Evolutionary conservation across 1,284 basidiomycete genomes (phyloP).

Genomic region (Naganishia liquefaciens): DNA sequence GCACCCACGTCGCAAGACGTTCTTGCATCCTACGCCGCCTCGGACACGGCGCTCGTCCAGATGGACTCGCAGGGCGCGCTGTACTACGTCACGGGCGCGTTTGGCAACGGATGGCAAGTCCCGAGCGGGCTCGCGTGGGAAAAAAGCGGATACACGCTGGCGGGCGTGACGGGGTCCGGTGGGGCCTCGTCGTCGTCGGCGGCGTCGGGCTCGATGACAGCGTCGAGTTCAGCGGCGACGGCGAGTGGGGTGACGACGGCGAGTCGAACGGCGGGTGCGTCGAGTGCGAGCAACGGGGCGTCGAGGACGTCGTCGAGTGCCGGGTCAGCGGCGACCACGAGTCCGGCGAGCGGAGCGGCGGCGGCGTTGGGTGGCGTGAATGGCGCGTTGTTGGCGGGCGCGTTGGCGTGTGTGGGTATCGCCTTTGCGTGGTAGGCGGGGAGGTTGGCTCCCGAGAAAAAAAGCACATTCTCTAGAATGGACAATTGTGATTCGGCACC

Average conservation of each 20-base stretch:
- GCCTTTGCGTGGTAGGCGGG: conserved; percentile 4
- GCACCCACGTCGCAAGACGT: conserved; percentile 70
- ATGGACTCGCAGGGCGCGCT: conserved; percentile 67
- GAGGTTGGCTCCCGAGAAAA: not conserved
- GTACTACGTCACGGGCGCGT: conserved; percentile 66
- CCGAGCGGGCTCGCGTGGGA: conserved; percentile 45
- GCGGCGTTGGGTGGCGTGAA: not conserved
- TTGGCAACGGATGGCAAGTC: conserved; percentile 54
- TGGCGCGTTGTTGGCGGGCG: conserved; percentile 10
- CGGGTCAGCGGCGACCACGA: conserved; percentile 1
- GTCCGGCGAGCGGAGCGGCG: conserved; percentile 1
- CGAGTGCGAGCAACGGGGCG: not conserved
- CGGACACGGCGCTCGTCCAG: conserved; percentile 70
- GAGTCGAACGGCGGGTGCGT: not conserved
- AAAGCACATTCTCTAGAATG: not conserved
- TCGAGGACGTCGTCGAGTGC: conserved; percentile 5
- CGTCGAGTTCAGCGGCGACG: conserved; percentile 29
- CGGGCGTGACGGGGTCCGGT: conserved; percentile 35
- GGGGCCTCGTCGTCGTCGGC: conserved; percentile 27
- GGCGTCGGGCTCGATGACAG: conserved; percentile 27
- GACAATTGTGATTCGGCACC: not conserved
- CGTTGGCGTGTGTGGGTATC: conserved; percentile 18
- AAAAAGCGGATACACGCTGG: conserved; percentile 48
- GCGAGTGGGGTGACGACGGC: not conserved
- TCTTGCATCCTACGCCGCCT: conserved; percentile 70